Evolutionary conservation across 2,329 filamentous ascomycete genomes (phyloP).

Genomic region (Stemphylium beticola): DNA sequence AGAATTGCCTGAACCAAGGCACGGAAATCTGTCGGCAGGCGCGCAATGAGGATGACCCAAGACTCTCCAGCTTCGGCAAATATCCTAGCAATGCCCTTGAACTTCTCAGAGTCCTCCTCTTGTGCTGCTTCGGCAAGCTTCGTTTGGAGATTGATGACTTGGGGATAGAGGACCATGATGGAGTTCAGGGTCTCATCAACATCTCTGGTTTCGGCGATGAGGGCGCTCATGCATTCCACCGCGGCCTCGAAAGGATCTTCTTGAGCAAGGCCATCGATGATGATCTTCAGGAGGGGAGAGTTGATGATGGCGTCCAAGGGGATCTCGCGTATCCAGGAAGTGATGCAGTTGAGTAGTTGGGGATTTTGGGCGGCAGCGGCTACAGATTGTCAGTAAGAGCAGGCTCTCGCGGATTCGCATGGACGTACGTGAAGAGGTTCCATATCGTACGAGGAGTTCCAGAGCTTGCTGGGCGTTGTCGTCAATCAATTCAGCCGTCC

Average conservation of each 20-base stretch:
- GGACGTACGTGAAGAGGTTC: conserved; percentile 82
- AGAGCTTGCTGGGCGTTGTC: conserved; percentile 91
- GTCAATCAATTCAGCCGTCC: conserved; percentile 87
- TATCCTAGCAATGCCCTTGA: conserved; percentile 86
- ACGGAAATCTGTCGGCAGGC: conserved; percentile 81
- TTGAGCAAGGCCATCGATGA: conserved; percentile 77
- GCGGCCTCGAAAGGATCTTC: conserved; percentile 84
- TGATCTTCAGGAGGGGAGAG: conserved; percentile 81
- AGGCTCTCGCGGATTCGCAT: not conserved
- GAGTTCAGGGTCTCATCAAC: conserved; percentile 86
- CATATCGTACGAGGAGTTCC: conserved; percentile 84
- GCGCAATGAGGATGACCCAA: conserved; percentile 90
- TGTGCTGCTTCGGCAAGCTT: conserved; percentile 77
- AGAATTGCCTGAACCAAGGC: conserved; percentile 86
- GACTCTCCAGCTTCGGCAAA: conserved; percentile 93
- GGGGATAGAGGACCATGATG: conserved; percentile 83
- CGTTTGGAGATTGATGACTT: conserved; percentile 75
- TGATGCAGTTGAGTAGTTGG: conserved; percentile 91
- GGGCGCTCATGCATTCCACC: conserved; percentile 88
- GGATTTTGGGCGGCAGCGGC: conserved; percentile 83
- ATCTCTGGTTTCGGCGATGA: conserved; percentile 90
- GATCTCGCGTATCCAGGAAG: conserved; percentile 94
- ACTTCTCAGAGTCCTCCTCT: conserved; percentile 82
- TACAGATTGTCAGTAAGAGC: conserved; percentile 19
- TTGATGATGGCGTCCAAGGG: conserved; percentile 81